Percentiles rank a stretch among this genome's conserved stretches.
These are phyloP conservation scores for Aspergillus costaricaensis DNA, from an alignment of 2,329 filamentous ascomycete genomes.

Conservation along the genomic window DNA sequence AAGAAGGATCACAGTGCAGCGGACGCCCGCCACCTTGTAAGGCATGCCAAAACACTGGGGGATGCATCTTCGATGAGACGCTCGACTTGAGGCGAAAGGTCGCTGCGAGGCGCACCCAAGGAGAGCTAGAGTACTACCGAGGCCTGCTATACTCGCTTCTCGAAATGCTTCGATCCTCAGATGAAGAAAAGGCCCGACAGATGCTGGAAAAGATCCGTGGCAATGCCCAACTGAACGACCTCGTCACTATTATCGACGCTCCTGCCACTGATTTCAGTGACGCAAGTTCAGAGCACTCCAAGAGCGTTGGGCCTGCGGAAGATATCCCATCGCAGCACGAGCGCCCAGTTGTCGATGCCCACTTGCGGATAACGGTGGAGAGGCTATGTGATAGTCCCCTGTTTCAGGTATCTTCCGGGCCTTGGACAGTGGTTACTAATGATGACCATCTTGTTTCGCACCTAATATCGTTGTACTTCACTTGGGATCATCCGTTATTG, in stretches of 20 bases:
- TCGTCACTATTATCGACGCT: constrained; percentile 28
- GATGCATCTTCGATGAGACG: constrained; percentile 40
- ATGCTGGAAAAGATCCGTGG: constrained; percentile 32
- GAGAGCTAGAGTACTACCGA: constrained; percentile 39
- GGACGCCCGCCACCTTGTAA: constrained; percentile 39
- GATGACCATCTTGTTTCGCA: constrained; percentile 76
- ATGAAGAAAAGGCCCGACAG: constrained; percentile 25
- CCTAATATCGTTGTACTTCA: constrained; percentile 89
- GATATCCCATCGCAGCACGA: constrained; percentile 12
- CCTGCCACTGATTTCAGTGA: constrained; percentile 23
- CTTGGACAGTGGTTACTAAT: constrained; percentile 77
- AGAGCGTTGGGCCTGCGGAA: constrained; percentile 6
- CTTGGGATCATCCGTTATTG: constrained; percentile 89
- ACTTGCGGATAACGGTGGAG: constrained; percentile 34
- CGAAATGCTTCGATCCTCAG: constrained; percentile 29
- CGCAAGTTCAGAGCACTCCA: constrained; percentile 17
- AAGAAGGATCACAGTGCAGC: constrained; percentile 32
- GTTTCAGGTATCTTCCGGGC: constrained; percentile 35
- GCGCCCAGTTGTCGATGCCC: constrained; percentile 14
- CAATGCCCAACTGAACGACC: constrained; percentile 29
- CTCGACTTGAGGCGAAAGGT: constrained; percentile 42
- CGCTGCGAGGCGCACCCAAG: constrained; percentile 37
- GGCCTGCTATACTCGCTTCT: constrained; percentile 35
- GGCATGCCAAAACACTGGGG: constrained; percentile 33
- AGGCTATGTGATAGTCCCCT: constrained; percentile 39